phyloP scores from a whole-genome alignment of 108 stramenopile genomes.

The Phaeodactylum tricornutum region DNA sequence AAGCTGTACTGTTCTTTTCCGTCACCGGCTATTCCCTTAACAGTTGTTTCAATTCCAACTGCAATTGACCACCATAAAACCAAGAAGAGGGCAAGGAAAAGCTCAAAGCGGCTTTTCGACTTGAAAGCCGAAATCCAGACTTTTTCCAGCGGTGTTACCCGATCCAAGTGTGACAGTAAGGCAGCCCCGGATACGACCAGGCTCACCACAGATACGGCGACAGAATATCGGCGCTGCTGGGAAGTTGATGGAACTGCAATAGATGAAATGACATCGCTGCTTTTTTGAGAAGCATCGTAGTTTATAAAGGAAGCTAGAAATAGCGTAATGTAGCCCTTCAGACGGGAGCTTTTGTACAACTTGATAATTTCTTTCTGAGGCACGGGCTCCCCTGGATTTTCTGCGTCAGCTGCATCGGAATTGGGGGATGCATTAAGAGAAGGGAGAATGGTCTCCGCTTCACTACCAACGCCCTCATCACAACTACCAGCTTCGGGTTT shows the following conservation, averaged over 20 bases:
- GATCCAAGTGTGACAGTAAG: conserved; percentile 36
- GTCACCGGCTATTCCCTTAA: conserved; percentile 60
- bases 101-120: conserved; percentile 29
- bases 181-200: conserved; percentile 21
- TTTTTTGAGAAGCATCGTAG: conserved; percentile 21
- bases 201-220: conserved; percentile 27
- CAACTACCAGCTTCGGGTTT: too few relatives aligned
- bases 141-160: conserved; percentile 19
- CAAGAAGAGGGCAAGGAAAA: conserved; percentile 28
- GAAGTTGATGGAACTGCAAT: conserved; percentile 12
- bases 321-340: conserved; percentile 64
- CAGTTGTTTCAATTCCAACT: conserved; percentile 45
- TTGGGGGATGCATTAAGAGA: too few relatives aligned
- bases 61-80: conserved; percentile 59
- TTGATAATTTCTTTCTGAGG: background rate
- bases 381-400: background rate
- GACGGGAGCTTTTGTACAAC: conserved; percentile 41
- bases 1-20: conserved; percentile 63
- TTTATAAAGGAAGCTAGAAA: conserved; percentile 41
- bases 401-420: background rate
- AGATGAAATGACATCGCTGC: conserved; percentile 8
- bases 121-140: conserved; percentile 23
- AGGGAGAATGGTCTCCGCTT: too few relatives aligned
- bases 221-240: conserved; percentile 29
- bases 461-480: too few relatives aligned